phyloP scores from a whole-genome alignment of 495 filamentous ascomycete genomes.

The Penicillium steckii region DNA sequence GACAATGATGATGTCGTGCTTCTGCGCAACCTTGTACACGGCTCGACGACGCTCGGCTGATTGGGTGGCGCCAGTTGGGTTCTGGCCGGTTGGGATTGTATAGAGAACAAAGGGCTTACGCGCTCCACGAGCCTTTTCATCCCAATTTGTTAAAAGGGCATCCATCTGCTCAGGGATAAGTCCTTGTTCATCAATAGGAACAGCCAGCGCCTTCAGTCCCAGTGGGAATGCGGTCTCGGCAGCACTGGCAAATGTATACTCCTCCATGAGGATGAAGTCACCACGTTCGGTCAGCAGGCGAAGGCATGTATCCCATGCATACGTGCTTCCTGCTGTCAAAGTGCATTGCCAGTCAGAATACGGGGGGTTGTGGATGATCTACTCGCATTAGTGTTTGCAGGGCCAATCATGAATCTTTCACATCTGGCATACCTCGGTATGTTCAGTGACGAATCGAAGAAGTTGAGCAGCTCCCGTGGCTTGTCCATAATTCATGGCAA shows the following conservation, averaged over 20 bases:
- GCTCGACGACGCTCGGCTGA: constrained; percentile 59
- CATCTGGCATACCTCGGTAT: constrained; percentile 63
- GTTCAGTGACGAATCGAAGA: constrained; percentile 85
- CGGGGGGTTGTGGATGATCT: constrained; percentile 44
- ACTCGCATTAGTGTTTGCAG: constrained; percentile 1
- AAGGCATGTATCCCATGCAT: constrained; percentile 71
- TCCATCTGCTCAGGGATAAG: constrained; percentile 69
- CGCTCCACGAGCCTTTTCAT: constrained; percentile 51
- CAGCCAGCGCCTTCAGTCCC: constrained; percentile 69
- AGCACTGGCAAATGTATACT: constrained; percentile 80
- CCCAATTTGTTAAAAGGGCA: constrained; percentile 65
- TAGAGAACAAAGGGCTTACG: constrained; percentile 69
- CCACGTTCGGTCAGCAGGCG: constrained; percentile 72
- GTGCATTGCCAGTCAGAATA: constrained; percentile 83
- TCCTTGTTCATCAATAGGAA: constrained; percentile 76
- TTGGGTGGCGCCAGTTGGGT: constrained; percentile 88
- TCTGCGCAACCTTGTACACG: constrained; percentile 73
- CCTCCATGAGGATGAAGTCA: constrained; percentile 78
- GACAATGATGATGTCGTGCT: constrained; percentile 83
- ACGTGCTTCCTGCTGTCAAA: constrained; percentile 75
- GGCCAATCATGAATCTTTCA: neutral
- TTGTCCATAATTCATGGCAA: constrained; percentile 88
- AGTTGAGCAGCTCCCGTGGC: constrained; percentile 82
- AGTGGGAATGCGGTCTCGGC: constrained; percentile 78
- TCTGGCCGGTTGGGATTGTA: constrained; percentile 69